These are phyloP conservation scores for Peronospora belbahrii DNA, from an alignment of 352 stramenopile genomes.

Conservation along the genomic window DNA sequence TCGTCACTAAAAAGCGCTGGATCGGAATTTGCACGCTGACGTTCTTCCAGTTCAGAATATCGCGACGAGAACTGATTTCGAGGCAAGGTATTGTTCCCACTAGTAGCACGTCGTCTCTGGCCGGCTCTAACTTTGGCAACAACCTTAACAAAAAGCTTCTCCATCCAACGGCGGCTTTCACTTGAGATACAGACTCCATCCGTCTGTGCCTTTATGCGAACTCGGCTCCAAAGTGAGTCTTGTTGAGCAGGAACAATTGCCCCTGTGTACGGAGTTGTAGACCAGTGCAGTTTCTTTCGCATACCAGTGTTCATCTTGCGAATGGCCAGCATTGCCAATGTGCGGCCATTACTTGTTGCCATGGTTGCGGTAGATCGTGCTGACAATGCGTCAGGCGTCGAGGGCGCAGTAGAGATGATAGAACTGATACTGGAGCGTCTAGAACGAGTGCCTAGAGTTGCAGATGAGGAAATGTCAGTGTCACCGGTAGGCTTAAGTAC, in stretches of 20 bases:
- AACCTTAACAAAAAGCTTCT: constrained; percentile 68
- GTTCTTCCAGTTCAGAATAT: constrained; percentile 11
- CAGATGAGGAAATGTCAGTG: constrained; percentile 2
- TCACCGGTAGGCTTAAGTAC: constrained; percentile 30
- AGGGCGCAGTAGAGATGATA: constrained; percentile 20
- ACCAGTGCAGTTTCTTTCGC: constrained; percentile 76
- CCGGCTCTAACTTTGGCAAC: constrained; percentile 21
- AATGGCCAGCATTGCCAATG: constrained; percentile 27
- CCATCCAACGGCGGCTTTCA: constrained; percentile 55
- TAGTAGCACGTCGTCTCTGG: constrained; percentile 12
- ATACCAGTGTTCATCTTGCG: constrained; percentile 48
- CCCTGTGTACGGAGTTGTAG: constrained; percentile 36
- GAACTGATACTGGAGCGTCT: constrained; percentile 37
- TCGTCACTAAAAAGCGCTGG: constrained; percentile 12
- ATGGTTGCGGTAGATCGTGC: constrained; percentile 9
- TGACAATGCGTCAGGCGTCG: constrained; percentile 24
- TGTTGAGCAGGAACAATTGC: constrained; percentile 20
- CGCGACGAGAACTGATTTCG: constrained; percentile 1
- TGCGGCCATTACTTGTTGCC: constrained; percentile 8
- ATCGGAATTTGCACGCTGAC: constrained; percentile 10
- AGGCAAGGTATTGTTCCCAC: constrained; percentile 1
- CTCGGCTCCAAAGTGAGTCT: constrained; percentile 47
- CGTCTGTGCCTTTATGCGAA: constrained; percentile 20
- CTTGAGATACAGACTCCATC: constrained; percentile 42
- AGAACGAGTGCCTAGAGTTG: constrained; percentile 16